Percentiles rank a stretch among this genome's conserved stretches.
phyloP scores from a whole-genome alignment of 352 stramenopile species.

The Phytopythium boreale region DNA sequence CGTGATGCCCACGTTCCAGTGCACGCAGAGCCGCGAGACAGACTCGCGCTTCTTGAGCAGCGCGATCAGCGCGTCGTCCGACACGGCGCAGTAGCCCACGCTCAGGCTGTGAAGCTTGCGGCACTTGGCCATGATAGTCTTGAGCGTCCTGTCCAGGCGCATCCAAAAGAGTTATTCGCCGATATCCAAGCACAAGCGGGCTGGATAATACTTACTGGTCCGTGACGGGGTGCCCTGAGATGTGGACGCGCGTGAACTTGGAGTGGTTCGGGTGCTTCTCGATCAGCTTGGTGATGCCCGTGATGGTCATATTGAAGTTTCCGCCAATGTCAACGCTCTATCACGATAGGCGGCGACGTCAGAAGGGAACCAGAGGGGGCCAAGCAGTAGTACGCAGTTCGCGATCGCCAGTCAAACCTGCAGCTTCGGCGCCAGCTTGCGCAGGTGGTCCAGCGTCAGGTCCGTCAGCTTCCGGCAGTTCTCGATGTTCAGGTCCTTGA shows the following conservation, averaged over 20 bases:
- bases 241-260: slow-evolving; percentile 84
- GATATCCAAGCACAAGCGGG: neutral
- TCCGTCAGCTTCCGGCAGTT: slow-evolving; percentile 90
- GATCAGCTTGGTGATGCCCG: slow-evolving; percentile 84
- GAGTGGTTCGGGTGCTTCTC: slow-evolving; percentile 89
- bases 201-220: slow-evolving; percentile 53
- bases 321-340: slow-evolving; percentile 84
- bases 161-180: neutral
- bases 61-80: slow-evolving; percentile 82
- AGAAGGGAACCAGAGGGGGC: too few relatives aligned
- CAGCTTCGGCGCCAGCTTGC: slow-evolving; percentile 76
- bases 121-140: slow-evolving; percentile 87
- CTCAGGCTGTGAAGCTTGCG: slow-evolving; percentile 85
- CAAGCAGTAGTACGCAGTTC: too few relatives aligned
- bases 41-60: slow-evolving; percentile 82
- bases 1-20: slow-evolving; percentile 88
- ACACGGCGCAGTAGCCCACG: slow-evolving; percentile 83
- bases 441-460: slow-evolving; percentile 66
- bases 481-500: slow-evolving; percentile 87
- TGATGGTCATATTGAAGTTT: slow-evolving; percentile 90
- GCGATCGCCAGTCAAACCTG: slow-evolving; percentile 45
- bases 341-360: neutral
- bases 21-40: slow-evolving; percentile 70
- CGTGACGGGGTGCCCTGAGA: slow-evolving; percentile 79
- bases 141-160: slow-evolving; percentile 59